Evolutionary conservation across 345 rosid genomes (phyloP), one percentile per base, ranked within the genome.

Genomic region (Cardamine resedifolia): DNA sequence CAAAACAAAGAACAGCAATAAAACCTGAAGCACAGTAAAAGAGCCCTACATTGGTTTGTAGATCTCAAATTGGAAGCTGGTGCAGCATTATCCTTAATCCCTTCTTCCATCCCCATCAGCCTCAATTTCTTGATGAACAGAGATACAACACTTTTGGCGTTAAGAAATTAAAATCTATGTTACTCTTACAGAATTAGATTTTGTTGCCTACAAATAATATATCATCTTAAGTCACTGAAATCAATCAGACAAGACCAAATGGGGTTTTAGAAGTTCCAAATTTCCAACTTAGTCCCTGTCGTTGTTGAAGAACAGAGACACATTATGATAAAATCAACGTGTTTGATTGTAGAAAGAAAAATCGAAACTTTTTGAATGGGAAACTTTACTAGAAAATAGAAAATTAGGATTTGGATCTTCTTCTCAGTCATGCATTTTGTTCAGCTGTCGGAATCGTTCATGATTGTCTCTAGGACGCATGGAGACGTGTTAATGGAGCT

Each of bases 21-120:
- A 75, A 67, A 83, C 45, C 20, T 80, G 82, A 45, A 89, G 68
- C 26, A 74, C 68, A 85, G 81, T 44, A 82, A 71, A 62, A 78
- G 56, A 62, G 75, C 28, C 77, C 78, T 79, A 64, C n/a, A 27
- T 21, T 72, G 82, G 79, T 52, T 73, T 14, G 61, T 61, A 52
- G 39, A 30, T 73, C 81, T 83, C 19, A 41, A n/a, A 56, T 61
- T n/a, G 10, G 48, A 8, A 45, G 57, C 6, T 58, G 61, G 16
- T 36, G 71, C 28, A 57, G 65, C 43, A 51, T 61, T 72, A 43
- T 83, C 86, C 48, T 62, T 69, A 23, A 24, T 9, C 7, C 81
- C 87, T 70, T 86, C 89, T 71, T 81, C 89, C 72, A 71, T 53
- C n/a, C 81, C 72, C 64, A 58, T 75, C 26, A 75, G 27, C 56